Evolutionary conservation across 257 asterid genomes (phyloP).

Genomic region (Schizonepeta tenuifolia): DNA sequence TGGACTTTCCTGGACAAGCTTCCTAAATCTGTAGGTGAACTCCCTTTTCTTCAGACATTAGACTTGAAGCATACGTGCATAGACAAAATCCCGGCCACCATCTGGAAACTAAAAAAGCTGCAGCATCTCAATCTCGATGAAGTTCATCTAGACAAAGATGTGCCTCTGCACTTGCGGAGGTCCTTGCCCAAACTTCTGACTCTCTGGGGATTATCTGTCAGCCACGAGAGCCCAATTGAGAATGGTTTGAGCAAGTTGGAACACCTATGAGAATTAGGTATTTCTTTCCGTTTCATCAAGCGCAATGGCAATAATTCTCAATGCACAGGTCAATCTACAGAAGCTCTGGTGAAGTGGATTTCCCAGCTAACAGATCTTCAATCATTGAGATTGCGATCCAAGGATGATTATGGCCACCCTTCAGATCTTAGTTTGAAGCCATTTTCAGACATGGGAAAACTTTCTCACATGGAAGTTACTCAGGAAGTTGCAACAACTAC

Average conservation of each 20-base stretch:
- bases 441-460: slow-evolving; percentile 3
- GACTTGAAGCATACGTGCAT: slow-evolving; percentile 36
- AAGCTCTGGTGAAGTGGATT: slow-evolving; percentile 25
- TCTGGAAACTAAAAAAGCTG: slow-evolving; percentile 36
- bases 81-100: slow-evolving; percentile 28
- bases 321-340: background rate
- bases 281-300: slow-evolving; percentile 27
- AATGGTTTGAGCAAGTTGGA: slow-evolving; percentile 24
- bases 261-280: slow-evolving; percentile 30
- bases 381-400: slow-evolving; percentile 33
- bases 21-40: slow-evolving; percentile 33
- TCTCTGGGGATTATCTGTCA: slow-evolving; percentile 33
- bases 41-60: slow-evolving; percentile 28
- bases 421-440: slow-evolving; percentile 22
- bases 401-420: slow-evolving; percentile 21
- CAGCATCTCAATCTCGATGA: slow-evolving; percentile 34
- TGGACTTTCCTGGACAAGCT: slow-evolving; percentile 38
- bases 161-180: background rate
- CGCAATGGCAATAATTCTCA: background rate
- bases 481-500: slow-evolving; percentile 30
- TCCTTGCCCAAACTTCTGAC: slow-evolving; percentile 36
- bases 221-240: slow-evolving; percentile 25
- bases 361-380: slow-evolving; percentile 23
- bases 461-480: slow-evolving; percentile 32
- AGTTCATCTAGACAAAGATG: slow-evolving; percentile 32